Conservation (phyloP, 352 stramenopile genomes). For the Phytopythium helicoides region DNA sequence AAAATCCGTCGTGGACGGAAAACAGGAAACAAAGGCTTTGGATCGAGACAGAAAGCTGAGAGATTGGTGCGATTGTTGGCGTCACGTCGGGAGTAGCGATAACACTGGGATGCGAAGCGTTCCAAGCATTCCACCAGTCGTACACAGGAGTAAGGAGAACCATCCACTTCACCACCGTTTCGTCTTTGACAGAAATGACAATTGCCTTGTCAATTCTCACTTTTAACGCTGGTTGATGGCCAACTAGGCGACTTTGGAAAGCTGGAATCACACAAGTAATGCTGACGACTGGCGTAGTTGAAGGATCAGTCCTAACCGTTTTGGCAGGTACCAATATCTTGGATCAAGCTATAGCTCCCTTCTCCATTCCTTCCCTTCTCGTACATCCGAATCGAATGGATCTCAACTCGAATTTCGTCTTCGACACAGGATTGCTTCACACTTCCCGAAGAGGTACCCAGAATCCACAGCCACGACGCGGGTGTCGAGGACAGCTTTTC, state of each 20-base stretch:
- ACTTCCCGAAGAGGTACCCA: conserved; percentile 43
- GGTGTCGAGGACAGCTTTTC: conserved; percentile 12
- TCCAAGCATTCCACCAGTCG: conserved; percentile 86
- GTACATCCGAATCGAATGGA: conserved; percentile 60
- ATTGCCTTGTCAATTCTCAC: conserved; percentile 47
- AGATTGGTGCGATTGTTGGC: conserved; percentile 61
- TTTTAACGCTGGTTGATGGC: conserved; percentile 59
- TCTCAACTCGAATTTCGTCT: conserved; percentile 66
- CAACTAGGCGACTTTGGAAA: conserved; percentile 78
- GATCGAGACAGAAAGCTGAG: conserved; percentile 47
- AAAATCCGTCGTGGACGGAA: conserved; percentile 54
- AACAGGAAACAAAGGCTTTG: conserved; percentile 52
- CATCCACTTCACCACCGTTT: conserved; percentile 77
- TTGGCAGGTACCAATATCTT: conserved; percentile 17
- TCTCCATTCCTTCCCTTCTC: conserved; percentile 30
- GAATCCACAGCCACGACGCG: conserved; percentile 53
- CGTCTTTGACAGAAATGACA: conserved; percentile 65
- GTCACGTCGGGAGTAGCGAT: conserved; percentile 36
- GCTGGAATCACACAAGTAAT: conserved; percentile 71
- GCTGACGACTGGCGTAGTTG: conserved; percentile 29
- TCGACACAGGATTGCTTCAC: conserved; percentile 85
- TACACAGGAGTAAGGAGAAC: conserved; percentile 75
- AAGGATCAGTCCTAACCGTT: conserved; percentile 3
- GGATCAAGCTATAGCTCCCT: conserved; percentile 38
- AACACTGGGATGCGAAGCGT: conserved; percentile 65